These are phyloP conservation scores for Begonia masoniana DNA, from an alignment of 306 rosid species.

Conservation along the genomic window DNA sequence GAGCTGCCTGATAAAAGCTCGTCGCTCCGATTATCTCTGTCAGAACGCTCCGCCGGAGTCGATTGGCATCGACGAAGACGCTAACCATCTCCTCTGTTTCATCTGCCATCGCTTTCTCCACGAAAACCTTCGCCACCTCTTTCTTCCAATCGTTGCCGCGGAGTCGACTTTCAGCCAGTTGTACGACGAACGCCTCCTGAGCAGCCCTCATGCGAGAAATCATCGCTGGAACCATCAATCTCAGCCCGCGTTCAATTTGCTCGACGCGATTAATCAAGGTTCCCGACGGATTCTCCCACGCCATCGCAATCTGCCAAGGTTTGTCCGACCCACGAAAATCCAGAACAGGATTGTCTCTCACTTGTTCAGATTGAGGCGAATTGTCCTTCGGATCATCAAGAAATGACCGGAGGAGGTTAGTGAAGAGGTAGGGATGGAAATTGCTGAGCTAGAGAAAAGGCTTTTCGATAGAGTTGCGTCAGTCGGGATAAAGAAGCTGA, in stretches of 20 bases:
- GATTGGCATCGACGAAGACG: conserved; percentile 44
- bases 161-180: conserved; percentile 27
- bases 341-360: neutral
- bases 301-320: conserved; percentile 45
- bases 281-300: conserved; percentile 35
- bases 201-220: conserved; percentile 23
- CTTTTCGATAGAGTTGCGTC: conserved; percentile 51
- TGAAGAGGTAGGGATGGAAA: conserved; percentile 64
- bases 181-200: conserved; percentile 26
- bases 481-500: conserved; percentile 41
- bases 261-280: conserved; percentile 24
- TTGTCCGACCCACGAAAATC: conserved; percentile 3
- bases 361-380: neutral
- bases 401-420: conserved; percentile 48
- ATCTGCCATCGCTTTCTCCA: conserved; percentile 22
- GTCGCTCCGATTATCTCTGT: conserved; percentile 38
- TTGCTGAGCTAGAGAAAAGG: conserved; percentile 75
- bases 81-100: conserved; percentile 50
- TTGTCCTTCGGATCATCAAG: conserved; percentile 18
- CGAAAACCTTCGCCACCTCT: conserved; percentile 12
- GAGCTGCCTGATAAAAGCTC: conserved; percentile 36
- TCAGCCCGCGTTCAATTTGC: too few species aligned
- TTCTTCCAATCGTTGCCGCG: conserved; percentile 9
- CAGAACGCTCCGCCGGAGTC: conserved; percentile 51
- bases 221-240: conserved; percentile 44